Evolutionary conservation across 768 basidiomycete genomes (phyloP), one percentile per base, ranked within the genome.

Genomic region (Pisolithus tinctorius): DNA sequence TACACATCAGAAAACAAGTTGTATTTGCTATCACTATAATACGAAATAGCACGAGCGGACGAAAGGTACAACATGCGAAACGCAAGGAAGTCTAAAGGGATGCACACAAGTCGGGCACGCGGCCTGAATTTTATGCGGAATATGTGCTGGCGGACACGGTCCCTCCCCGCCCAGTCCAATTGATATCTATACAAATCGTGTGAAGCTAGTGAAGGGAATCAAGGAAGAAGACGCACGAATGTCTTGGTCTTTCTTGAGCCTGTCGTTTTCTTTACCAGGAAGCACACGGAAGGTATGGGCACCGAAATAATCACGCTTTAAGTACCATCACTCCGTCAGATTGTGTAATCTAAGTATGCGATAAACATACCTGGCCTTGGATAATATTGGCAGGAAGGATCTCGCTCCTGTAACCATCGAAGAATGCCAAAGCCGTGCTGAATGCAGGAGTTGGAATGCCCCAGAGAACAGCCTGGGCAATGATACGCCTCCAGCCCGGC

Each of bases 101-200:
- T 13, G 48, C 43, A 34, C 43, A n/a, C 45, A 50, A 29, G 31
- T 20, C 13, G 26, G 47, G 46, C 38, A 45, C 29, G 20, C 42
- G 31, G 27, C 50, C 14, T n/a, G 37, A 39, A 45, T 30, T 55
- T 71, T 75, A 86, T 55, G 81, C 85, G 59, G 72, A 72, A 80
- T 98, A 98, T 47, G 86, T 83, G 55, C 82, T 85, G 37, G 93
- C 87, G 49, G 95, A 92, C 51, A 95, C 93, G 59, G 85, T 92
- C 58, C 95, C 95, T 47, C 95, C 95, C 58, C 92, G 91, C 43
- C 95, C 95, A 60, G 94, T 98, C 95, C 95, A 98, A 79, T 96
- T 97, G 74, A 95, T 78, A 74, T 99, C 95, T 88, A 53, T 11
- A 34, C 16, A 4, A 46, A 16, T 8, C 27, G 29, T 9, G 38